A percentile compares a stretch with the other conserved stretches of the same genome.
Evolutionary conservation across 2,329 filamentous ascomycete genomes (phyloP).

Genomic region (Colletotrichum sp.): DNA sequence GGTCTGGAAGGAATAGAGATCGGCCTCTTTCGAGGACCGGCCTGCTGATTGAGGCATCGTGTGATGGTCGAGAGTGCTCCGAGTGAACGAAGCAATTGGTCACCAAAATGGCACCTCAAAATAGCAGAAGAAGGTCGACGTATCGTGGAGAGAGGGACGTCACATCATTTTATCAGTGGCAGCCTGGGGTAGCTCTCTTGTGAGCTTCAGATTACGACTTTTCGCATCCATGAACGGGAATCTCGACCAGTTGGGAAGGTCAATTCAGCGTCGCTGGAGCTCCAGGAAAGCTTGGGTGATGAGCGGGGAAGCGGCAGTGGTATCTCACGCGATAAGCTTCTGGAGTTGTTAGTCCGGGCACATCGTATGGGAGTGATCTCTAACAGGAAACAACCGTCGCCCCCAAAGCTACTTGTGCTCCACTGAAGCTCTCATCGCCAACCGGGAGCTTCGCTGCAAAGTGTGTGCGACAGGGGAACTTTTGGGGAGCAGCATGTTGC

Average conservation of each 20-base stretch:
- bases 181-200: not conserved
- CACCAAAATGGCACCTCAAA: not conserved
- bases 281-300: not conserved
- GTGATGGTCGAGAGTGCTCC: not conserved
- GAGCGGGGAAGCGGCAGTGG: not conserved
- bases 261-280: not conserved
- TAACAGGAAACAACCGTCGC: not conserved
- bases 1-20: not conserved
- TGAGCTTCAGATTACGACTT: not conserved
- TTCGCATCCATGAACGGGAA: not conserved
- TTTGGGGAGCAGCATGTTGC: not conserved
- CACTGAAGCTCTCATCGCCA: slow-evolving; percentile 4
- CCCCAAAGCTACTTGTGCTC: not conserved
- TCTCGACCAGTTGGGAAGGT: slow-evolving; percentile 13
- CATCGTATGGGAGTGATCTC: accelerated
- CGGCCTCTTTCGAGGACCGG: slow-evolving; percentile 1
- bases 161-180: slow-evolving; percentile 1
- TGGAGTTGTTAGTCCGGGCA: not conserved
- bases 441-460: slow-evolving; percentile 7
- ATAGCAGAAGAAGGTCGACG: not conserved
- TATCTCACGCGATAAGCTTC: not conserved
- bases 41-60: not conserved
- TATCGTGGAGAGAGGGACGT: not conserved
- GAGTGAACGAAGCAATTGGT: not conserved
- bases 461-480: not conserved